Percentiles rank a stretch among this genome's conserved stretches.
phyloP scores from a whole-genome alignment of 2,329 filamentous ascomycete species.

The Fusarium sp. region DNA sequence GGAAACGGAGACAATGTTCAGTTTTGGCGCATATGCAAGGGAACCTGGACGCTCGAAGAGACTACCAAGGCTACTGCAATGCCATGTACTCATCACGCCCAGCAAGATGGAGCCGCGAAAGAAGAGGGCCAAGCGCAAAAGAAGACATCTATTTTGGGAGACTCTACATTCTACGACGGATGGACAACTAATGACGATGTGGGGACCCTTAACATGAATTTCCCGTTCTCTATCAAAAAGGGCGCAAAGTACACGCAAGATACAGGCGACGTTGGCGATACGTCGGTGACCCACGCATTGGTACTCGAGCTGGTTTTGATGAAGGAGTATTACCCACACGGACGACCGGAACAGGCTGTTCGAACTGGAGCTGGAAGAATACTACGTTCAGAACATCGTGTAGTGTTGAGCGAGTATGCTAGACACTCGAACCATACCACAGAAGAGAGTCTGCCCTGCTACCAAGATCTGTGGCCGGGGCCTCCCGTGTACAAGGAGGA shows the following conservation, averaged over 20 bases:
- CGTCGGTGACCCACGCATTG: constrained; percentile 85
- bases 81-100: constrained; percentile 81
- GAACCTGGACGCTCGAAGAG: constrained; percentile 94
- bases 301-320: constrained; percentile 93
- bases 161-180: constrained; percentile 83
- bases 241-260: constrained; percentile 76
- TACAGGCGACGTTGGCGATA: constrained; percentile 78
- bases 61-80: constrained; percentile 80
- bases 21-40: constrained; percentile 87
- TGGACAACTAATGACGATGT: constrained; percentile 80
- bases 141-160: constrained; percentile 81
- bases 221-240: constrained; percentile 69
- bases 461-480: constrained; percentile 4
- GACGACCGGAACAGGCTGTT: constrained; percentile 75
- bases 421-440: background rate
- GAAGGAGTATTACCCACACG: constrained; percentile 85
- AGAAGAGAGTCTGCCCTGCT: constrained; percentile 23
- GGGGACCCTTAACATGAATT: constrained; percentile 70
- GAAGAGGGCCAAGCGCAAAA: constrained; percentile 53
- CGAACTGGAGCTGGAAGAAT: constrained; percentile 92
- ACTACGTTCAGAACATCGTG: constrained; percentile 88
- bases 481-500: constrained; percentile 22
- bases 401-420: constrained; percentile 78
- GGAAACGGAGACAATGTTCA: constrained; percentile 75
- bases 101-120: fast-evolving